These are phyloP conservation scores for Septoria petroselini DNA, from an alignment of 2,329 filamentous ascomycete genomes.

Conservation along the genomic window DNA sequence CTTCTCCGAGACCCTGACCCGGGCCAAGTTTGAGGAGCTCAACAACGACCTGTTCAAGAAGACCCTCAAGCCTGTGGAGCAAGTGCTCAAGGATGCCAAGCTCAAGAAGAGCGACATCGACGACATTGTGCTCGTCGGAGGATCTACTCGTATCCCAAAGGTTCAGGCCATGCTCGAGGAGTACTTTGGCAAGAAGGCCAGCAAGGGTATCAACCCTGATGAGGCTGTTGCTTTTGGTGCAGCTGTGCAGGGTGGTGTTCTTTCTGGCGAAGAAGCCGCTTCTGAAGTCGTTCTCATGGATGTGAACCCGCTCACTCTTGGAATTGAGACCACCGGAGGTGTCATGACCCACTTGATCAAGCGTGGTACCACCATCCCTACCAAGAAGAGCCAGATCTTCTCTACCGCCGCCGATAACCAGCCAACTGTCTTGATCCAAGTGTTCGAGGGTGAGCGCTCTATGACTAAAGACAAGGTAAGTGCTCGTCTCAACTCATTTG, in stretches of 20 bases:
- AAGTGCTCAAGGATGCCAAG: conserved; percentile 97
- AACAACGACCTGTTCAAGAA: conserved; percentile 99
- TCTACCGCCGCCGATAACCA: conserved; percentile 98
- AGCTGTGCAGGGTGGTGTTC: conserved; percentile 92
- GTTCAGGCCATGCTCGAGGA: conserved; percentile 92
- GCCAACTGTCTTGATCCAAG: conserved; percentile 98
- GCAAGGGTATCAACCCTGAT: conserved; percentile 99
- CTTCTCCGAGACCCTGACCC: conserved; percentile 96
- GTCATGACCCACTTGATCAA: conserved; percentile 98
- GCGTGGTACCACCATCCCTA: conserved; percentile 97
- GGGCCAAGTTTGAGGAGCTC: conserved; percentile 98
- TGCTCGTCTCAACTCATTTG: neutral
- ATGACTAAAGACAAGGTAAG: conserved; percentile 44
- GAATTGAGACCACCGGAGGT: conserved; percentile 97
- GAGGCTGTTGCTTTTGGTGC: conserved; percentile 98
- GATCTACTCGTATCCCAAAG: conserved; percentile 99
- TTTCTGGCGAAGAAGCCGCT: conserved; percentile 79
- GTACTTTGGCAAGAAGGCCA: conserved; percentile 96
- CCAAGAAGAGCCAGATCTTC: conserved; percentile 99
- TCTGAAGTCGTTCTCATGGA: conserved; percentile 94
- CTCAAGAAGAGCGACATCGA: conserved; percentile 92
- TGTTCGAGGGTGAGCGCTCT: conserved; percentile 90
- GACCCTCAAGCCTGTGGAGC: conserved; percentile 97
- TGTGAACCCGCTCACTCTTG: conserved; percentile 91
- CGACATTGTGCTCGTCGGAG: conserved; percentile 96